Evolutionary conservation across 2,329 filamentous ascomycete genomes (phyloP).

Genomic region (Fusarium miscanthi): DNA sequence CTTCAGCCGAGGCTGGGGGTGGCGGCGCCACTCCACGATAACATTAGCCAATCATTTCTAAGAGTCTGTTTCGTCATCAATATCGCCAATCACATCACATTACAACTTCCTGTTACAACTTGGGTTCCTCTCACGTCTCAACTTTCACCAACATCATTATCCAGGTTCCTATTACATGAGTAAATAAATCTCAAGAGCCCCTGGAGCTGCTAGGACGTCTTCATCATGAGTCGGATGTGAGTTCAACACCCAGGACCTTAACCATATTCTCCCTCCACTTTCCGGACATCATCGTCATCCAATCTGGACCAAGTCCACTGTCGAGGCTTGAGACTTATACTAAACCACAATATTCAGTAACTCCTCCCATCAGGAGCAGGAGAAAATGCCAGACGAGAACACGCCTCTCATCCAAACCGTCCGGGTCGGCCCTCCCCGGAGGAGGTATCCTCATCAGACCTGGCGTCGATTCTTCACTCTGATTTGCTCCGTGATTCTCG

Average conservation of each 20-base stretch:
- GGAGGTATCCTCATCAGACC: conserved; percentile 68
- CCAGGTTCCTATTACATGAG: conserved; percentile 8
- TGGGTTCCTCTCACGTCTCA: conserved; percentile 7
- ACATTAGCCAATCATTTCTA: conserved; percentile 34
- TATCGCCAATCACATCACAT: conserved; percentile 36
- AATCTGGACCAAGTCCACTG: neutral
- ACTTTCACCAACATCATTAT: conserved; percentile 3
- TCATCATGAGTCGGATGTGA: conserved; percentile 41
- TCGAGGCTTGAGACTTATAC: conserved; percentile 1
- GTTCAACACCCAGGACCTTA: conserved; percentile 18
- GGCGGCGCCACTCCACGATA: conserved; percentile 3
- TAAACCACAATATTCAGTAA: conserved; percentile 13
- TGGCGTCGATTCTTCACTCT: conserved; percentile 75
- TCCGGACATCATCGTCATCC: conserved; percentile 20
- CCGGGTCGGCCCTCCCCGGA: conserved; percentile 62
- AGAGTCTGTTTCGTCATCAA: conserved; percentile 39
- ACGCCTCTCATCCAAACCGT: conserved; percentile 76
- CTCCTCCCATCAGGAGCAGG: conserved; percentile 42
- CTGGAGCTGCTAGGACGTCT: conserved; percentile 20
- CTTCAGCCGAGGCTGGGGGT: conserved; percentile 9
- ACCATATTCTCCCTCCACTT: conserved; percentile 16
- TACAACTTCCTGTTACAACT: conserved; percentile 2
- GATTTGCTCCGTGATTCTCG: conserved; percentile 64
- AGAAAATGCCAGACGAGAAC: conserved; percentile 61
- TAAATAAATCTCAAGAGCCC: neutral